A percentile compares a stretch with the other conserved stretches of the same genome.
phyloP scores from a whole-genome alignment of 768 basidiomycete species.

The Boletus fagicola region DNA sequence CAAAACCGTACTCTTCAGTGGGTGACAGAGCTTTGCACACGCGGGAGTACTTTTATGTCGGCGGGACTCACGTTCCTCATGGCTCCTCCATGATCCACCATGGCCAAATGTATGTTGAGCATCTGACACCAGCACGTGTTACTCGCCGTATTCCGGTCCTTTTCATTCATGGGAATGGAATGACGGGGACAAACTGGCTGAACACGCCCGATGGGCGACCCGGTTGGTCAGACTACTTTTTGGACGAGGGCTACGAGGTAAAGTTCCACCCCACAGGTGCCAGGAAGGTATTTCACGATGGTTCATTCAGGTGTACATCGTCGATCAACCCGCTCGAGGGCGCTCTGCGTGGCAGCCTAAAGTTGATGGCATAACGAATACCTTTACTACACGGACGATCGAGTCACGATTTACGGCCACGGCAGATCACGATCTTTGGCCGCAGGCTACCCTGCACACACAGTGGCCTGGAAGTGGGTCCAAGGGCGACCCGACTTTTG shows the following conservation, averaged over 20 bases:
- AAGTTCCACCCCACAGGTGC: neutral
- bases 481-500: conserved; percentile 43
- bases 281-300: neutral
- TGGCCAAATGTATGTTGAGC: conserved; percentile 55
- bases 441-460: conserved; percentile 44
- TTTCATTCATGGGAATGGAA: conserved; percentile 50
- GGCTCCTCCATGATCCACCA: conserved; percentile 38
- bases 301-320: conserved; percentile 38
- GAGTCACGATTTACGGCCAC: conserved; percentile 47
- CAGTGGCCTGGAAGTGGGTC: conserved; percentile 56
- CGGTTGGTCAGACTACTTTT: conserved; percentile 59
- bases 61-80: conserved; percentile 38
- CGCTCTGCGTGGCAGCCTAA: conserved; percentile 44
- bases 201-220: conserved; percentile 53
- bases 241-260: conserved; percentile 51
- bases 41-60: conserved; percentile 49
- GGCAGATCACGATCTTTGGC: conserved; percentile 41
- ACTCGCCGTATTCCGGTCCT: conserved; percentile 43
- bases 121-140: conserved; percentile 39
- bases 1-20: neutral
- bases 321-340: conserved; percentile 47
- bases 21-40: conserved; percentile 40
- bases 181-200: conserved; percentile 53
- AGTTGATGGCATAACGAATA: conserved; percentile 37
- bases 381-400: conserved; percentile 31